These are phyloP conservation scores for Nitzschia palea DNA, from an alignment of 108 stramenopile species.

Conservation along the genomic window DNA sequence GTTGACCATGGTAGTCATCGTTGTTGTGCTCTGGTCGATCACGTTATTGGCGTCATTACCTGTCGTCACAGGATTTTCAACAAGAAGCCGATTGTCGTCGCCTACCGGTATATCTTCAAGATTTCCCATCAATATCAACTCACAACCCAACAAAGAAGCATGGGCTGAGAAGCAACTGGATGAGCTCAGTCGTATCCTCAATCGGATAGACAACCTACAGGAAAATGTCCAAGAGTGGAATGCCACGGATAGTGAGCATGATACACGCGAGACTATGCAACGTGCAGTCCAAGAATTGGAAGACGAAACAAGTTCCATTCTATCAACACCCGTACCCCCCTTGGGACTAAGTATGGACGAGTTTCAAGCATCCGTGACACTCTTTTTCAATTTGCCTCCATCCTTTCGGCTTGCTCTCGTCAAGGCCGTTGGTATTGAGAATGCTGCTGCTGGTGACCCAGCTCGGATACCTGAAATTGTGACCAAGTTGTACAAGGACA, in stretches of 20 bases:
- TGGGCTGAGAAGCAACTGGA: background rate
- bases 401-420: background rate
- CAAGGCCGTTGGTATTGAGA: background rate
- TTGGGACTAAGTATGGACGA: background rate
- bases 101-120: no score
- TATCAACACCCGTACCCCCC: background rate
- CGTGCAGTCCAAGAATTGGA: background rate
- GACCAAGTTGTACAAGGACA: slow-evolving; percentile 5
- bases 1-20: no score
- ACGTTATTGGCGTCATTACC: no score
- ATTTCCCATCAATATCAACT: no score
- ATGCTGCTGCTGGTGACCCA: background rate
- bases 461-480: slow-evolving; percentile 12
- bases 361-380: background rate
- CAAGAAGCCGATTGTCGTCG: no score
- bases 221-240: background rate
- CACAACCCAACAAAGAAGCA: no score
- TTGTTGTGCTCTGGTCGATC: no score
- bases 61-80: no score
- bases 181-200: background rate
- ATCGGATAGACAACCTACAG: background rate
- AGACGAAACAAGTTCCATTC: background rate
- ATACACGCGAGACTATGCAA: background rate
- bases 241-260: background rate
- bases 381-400: background rate